Percentiles rank a stretch among this genome's conserved stretches.
Conservation (phyloP, 305 asterid species). For the Coffea humblotiana region DNA sequence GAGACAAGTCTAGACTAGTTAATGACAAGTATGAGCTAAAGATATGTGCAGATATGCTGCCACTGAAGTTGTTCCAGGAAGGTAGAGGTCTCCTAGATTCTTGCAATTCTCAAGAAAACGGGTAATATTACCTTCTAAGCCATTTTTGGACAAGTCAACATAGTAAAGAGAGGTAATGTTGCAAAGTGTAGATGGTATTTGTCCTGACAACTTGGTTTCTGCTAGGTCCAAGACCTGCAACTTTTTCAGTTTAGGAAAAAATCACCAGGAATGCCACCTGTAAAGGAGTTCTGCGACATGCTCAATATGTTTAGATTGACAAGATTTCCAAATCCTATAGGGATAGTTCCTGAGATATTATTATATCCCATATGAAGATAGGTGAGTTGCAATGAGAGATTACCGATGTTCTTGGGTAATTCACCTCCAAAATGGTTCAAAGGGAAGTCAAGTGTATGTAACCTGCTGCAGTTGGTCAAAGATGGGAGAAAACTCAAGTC, state of each 20-base stretch:
- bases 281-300: background rate
- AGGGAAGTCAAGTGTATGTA: no score
- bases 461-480: background rate
- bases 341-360: constrained; percentile 22
- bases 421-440: constrained; percentile 12
- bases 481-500: background rate
- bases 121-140: no score
- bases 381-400: constrained; percentile 18
- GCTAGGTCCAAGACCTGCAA: background rate
- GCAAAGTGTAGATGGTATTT: background rate
- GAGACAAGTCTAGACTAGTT: constrained; percentile 5
- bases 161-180: background rate
- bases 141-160: no score
- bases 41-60: background rate
- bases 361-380: constrained; percentile 14
- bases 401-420: background rate
- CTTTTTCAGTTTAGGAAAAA: background rate
- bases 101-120: constrained; percentile 21
- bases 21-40: constrained; percentile 21
- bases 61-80: constrained; percentile 10
- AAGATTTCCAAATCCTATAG: constrained; percentile 23
- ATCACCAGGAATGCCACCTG: background rate
- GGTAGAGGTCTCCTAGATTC: constrained; percentile 13
- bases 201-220: background rate
- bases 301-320: constrained; percentile 8